These are phyloP conservation scores for Acer campestre DNA, from an alignment of 345 rosid genomes.

Conservation along the genomic window DNA sequence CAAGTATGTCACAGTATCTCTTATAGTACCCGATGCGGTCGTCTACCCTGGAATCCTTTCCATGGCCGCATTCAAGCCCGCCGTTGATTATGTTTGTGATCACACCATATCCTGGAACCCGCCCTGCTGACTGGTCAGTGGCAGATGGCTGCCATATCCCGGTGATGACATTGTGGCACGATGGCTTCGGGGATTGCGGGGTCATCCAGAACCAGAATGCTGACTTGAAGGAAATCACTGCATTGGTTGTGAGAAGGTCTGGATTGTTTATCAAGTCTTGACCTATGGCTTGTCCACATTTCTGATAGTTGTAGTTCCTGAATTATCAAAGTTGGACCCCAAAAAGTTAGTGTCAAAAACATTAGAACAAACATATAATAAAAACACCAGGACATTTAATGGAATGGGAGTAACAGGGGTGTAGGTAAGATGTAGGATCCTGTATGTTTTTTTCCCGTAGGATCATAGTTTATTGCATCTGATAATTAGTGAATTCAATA, in stretches of 20 bases:
- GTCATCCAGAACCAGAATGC: conserved; percentile 86
- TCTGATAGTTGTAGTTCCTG: conserved; percentile 76
- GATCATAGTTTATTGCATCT: too few relatives aligned
- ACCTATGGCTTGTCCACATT: conserved; percentile 55
- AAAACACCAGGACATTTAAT: too few relatives aligned
- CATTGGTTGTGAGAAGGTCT: conserved; percentile 47
- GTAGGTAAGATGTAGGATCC: too few relatives aligned
- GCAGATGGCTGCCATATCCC: conserved; percentile 45
- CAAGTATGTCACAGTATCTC: conserved; percentile 56
- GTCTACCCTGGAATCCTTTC: conserved; percentile 39
- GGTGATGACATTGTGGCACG: conserved; percentile 61
- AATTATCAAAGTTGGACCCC: neutral
- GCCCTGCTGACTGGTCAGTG: conserved; percentile 40
- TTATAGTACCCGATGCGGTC: conserved; percentile 65
- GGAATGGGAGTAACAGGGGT: too few relatives aligned
- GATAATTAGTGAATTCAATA: too few relatives aligned
- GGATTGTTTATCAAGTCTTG: conserved; percentile 62
- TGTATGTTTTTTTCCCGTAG: too few relatives aligned
- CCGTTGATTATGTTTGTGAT: conserved; percentile 70
- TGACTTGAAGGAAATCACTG: conserved; percentile 60
- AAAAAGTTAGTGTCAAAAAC: neutral
- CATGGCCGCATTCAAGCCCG: conserved; percentile 60
- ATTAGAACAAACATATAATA: neutral
- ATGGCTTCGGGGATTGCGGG: conserved; percentile 54
- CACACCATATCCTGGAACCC: conserved; percentile 52